Evolutionary conservation across 1,139 yeast genomes (phyloP), one percentile per base, ranked within the genome.

Genomic region (Suhomyces choctaworum): DNA sequence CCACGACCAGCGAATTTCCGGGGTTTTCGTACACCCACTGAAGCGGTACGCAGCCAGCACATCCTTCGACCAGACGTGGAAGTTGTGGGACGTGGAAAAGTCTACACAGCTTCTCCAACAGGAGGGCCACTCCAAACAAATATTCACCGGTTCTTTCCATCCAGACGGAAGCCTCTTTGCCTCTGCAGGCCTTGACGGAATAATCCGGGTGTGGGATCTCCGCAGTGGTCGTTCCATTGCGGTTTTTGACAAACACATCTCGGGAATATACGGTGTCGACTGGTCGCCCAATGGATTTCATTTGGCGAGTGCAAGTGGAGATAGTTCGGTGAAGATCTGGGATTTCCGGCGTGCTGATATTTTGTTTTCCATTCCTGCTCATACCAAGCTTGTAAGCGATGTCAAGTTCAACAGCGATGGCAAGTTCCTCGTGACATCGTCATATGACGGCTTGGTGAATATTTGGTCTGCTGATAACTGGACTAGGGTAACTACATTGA

Each of bases 61-160:
- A 0, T 88, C 97, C 0, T 82, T 76, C 51, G 98, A 92, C 56
- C 73, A 73, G 41, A 88, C 96, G 0, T 92, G 97, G 97, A 74
- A 88, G 41, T 56, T 89, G 5, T 89, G 96, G 95, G 97, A 92
- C 56, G 45, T 78, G 1, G 62, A 64, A 8, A 74, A 66, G 2
- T 42, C 50, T 6, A 38, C 40, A 11, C 59, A 51, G 22, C 41
- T 70, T 16, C 25, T 60, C 16, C 67, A 66, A 29, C 97, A 92
- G 56, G 96, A 88, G 52, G 97, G 97, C 0, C 97, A 92, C 52
- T 68, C 88, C 1, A 82, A 79, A 48, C 92, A 80, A 39, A 80
- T 90, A 0, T 80, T 78, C 45, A 56, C 81, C 1, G 62, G 86
- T 2, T 61, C 76, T 1, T 73, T 84, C 45, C 96, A 90, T 39